Evolutionary conservation across 129 eudicot species (phyloP).

Genomic region (Flaveria linearis): DNA sequence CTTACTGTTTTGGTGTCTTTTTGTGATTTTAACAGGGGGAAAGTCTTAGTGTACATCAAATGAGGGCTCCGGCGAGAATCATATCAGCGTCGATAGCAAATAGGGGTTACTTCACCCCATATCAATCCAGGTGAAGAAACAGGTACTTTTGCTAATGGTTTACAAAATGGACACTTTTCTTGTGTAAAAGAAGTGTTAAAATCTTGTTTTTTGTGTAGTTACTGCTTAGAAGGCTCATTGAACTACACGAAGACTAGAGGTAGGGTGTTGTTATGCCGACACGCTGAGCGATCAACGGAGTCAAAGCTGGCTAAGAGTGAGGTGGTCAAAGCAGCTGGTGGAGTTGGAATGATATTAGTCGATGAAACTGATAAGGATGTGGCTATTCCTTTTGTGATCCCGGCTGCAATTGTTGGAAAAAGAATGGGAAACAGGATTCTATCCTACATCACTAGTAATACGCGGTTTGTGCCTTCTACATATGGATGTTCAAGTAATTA

Average conservation of each 20-base stretch:
- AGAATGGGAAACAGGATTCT: conserved; percentile 54
- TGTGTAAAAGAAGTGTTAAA: conserved; percentile 24
- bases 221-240: conserved; percentile 81
- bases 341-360: conserved; percentile 76
- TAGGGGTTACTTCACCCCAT: conserved; percentile 81
- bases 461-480: conserved; percentile 48
- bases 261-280: conserved; percentile 71
- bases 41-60: conserved; percentile 58
- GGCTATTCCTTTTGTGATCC: conserved; percentile 72
- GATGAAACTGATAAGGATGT: conserved; percentile 71
- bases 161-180: conserved; percentile 12
- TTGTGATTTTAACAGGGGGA: conserved; percentile 57
- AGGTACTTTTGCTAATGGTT: conserved; percentile 57
- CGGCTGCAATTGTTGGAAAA: conserved; percentile 70
- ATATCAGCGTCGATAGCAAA: conserved; percentile 73
- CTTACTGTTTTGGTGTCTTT: background rate
- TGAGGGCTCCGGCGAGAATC: conserved; percentile 53
- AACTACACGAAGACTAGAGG: conserved; percentile 64
- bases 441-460: conserved; percentile 50
- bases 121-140: conserved; percentile 96
- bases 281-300: conserved; percentile 71
- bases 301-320: conserved; percentile 73
- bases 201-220: conserved; percentile 41
- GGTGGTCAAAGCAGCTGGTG: conserved; percentile 80
- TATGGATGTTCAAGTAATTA: background rate